Evolutionary conservation across 768 basidiomycete genomes (phyloP).

Genomic region (Rossbeevera mucosa): DNA sequence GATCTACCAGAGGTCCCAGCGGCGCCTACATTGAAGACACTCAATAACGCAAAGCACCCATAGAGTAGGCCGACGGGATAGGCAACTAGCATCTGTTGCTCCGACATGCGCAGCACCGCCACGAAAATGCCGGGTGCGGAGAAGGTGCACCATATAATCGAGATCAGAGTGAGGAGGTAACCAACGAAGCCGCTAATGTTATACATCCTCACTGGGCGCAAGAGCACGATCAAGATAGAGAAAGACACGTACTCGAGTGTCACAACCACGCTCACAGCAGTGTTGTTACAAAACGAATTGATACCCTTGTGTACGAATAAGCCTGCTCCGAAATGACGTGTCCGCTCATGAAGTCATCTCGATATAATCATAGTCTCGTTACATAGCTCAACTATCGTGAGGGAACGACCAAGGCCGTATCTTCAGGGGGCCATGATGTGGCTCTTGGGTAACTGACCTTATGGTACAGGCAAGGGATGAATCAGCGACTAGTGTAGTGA

Average conservation of each 20-base stretch:
- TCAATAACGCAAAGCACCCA: too few relatives aligned
- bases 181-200: slow-evolving; percentile 71
- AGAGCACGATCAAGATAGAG: too few relatives aligned
- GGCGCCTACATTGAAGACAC: too few relatives aligned
- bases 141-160: slow-evolving; percentile 96
- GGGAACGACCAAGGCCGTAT: slow-evolving; percentile 4
- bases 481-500: neutral
- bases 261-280: slow-evolving; percentile 75
- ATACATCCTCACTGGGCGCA: slow-evolving; percentile 2
- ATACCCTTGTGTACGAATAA: neutral
- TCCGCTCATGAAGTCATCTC: neutral
- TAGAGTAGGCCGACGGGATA: too few relatives aligned
- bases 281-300: neutral
- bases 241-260: slow-evolving; percentile 72
- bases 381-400: slow-evolving; percentile 1
- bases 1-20: too few relatives aligned
- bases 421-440: neutral
- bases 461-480: slow-evolving; percentile 50
- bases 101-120: too few relatives aligned
- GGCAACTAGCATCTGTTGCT: too few relatives aligned
- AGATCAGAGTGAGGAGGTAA: slow-evolving; percentile 74
- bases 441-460: slow-evolving; percentile 29
- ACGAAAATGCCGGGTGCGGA: slow-evolving; percentile 93
- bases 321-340: neutral
- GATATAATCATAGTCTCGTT: slow-evolving; percentile 2